A percentile compares a stretch with the other conserved stretches of the same genome.
Evolutionary conservation across 2,329 filamentous ascomycete species (phyloP).

Genomic region (Sporothrix protearum): DNA sequence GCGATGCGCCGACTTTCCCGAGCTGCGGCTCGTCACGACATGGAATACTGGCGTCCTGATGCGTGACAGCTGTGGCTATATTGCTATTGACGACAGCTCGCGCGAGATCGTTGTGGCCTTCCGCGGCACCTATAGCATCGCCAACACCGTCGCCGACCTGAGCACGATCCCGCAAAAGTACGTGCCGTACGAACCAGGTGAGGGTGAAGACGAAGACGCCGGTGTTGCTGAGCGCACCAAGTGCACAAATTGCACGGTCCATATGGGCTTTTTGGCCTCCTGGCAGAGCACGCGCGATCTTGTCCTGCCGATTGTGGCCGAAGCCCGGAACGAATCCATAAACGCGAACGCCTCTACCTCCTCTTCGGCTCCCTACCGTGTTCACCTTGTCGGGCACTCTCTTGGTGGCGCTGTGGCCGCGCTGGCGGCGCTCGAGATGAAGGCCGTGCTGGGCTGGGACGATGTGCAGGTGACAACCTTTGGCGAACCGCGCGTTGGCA

Average conservation of each 20-base stretch:
- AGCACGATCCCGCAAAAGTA: slow-evolving; percentile 88
- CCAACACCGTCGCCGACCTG: slow-evolving; percentile 86
- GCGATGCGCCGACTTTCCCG: slow-evolving; percentile 78
- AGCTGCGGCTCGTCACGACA: slow-evolving; percentile 73
- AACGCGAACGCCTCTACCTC: not conserved
- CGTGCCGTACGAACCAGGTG: slow-evolving; percentile 67
- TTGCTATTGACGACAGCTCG: slow-evolving; percentile 72
- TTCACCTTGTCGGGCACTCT: slow-evolving; percentile 84
- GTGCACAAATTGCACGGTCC: slow-evolving; percentile 87
- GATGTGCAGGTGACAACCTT: slow-evolving; percentile 82
- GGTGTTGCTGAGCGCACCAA: slow-evolving; percentile 21
- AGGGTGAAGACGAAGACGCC: slow-evolving; percentile 29
- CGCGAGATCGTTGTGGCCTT: slow-evolving; percentile 74
- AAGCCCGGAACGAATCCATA: slow-evolving; percentile 43
- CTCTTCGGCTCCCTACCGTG: slow-evolving; percentile 61
- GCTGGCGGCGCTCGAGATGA: slow-evolving; percentile 78
- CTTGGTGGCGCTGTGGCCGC: slow-evolving; percentile 89
- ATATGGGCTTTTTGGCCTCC: slow-evolving; percentile 81
- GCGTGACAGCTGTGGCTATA: slow-evolving; percentile 89
- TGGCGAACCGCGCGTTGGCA: slow-evolving; percentile 73
- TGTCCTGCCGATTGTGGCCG: slow-evolving; percentile 65
- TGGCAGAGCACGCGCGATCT: slow-evolving; percentile 71
- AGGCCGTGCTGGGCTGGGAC: slow-evolving; percentile 63
- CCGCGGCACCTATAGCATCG: slow-evolving; percentile 87
- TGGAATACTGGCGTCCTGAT: slow-evolving; percentile 89